phyloP scores from a whole-genome alignment of 768 basidiomycete genomes.

The Daedaleopsis nitida region DNA sequence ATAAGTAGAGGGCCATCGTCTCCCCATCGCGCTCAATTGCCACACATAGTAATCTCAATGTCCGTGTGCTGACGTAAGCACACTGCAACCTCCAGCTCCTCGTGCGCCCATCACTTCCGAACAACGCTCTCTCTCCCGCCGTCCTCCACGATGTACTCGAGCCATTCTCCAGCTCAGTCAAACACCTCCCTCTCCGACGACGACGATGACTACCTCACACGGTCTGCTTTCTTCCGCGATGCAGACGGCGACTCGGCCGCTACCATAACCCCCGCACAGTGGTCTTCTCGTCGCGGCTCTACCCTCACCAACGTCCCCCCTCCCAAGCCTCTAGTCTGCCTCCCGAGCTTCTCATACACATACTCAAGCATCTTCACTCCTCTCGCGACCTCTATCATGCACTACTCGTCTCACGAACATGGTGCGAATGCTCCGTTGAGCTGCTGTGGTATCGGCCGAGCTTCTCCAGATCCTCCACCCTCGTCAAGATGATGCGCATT shows the following conservation, averaged over 20 bases:
- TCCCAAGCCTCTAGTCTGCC: constrained; percentile 67
- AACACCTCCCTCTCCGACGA: constrained; percentile 80
- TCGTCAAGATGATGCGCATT: constrained; percentile 78
- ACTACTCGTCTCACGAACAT: constrained; percentile 82
- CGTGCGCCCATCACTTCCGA: constrained; percentile 13
- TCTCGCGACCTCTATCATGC: constrained; percentile 72
- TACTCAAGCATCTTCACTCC: constrained; percentile 81
- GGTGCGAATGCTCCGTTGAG: constrained; percentile 97
- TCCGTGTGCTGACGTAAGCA: constrained; percentile 13
- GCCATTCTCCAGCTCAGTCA: constrained; percentile 59
- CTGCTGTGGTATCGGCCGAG: constrained; percentile 92
- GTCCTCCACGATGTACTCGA: constrained; percentile 28
- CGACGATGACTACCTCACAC: constrained; percentile 58
- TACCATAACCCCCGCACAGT: constrained; percentile 53
- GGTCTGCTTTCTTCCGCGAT: constrained; percentile 42
- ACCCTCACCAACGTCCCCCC: constrained; percentile 27
- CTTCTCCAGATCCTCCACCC: constrained; percentile 66
- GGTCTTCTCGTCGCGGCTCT: constrained; percentile 32
- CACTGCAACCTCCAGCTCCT: neutral
- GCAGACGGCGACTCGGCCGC: constrained; percentile 38
- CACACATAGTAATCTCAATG: constrained; percentile 5
- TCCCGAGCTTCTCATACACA: constrained; percentile 90
- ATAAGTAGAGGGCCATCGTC: constrained; percentile 4
- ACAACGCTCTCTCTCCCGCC: constrained; percentile 10
- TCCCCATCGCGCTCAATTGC: neutral